These are phyloP conservation scores for Sugiyamaella chiloensis DNA, from an alignment of 805 yeast species.

Conservation along the genomic window DNA sequence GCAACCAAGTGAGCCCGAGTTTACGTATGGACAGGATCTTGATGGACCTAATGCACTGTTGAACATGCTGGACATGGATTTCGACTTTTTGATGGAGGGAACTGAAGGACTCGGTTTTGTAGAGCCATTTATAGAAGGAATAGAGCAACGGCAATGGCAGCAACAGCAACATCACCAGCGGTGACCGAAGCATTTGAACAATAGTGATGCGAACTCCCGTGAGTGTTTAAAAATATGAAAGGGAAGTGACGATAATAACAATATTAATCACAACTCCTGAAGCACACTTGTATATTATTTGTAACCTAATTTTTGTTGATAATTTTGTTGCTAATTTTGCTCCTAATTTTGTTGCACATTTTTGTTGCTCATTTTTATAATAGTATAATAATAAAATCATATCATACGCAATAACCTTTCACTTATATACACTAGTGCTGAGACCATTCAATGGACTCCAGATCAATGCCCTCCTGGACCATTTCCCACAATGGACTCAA, in stretches of 20 bases:
- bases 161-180: conserved; percentile 14
- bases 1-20: background rate
- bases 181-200: too few species aligned
- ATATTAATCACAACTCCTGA: background rate
- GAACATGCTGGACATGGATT: conserved; percentile 26
- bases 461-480: conserved; percentile 98
- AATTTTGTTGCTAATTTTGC: too few species aligned
- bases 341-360: too few species aligned
- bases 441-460: conserved; percentile 94
- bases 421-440: conserved; percentile 59
- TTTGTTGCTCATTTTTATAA: too few species aligned
- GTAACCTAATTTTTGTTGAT: too few species aligned
- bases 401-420: too few species aligned
- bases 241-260: too few species aligned
- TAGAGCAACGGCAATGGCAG: conserved; percentile 26
- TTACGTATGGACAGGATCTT: background rate
- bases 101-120: conserved; percentile 31
- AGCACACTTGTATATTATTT: background rate
- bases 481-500: conserved; percentile 97
- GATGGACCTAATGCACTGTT: conserved; percentile 11
- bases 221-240: too few species aligned
- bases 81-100: conserved; percentile 30
- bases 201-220: too few species aligned
- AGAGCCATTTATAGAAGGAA: conserved; percentile 29
- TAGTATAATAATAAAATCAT: too few species aligned